Evolutionary conservation across 1,139 yeast species (phyloP).

Genomic region (Sugiyamaella sp.): DNA sequence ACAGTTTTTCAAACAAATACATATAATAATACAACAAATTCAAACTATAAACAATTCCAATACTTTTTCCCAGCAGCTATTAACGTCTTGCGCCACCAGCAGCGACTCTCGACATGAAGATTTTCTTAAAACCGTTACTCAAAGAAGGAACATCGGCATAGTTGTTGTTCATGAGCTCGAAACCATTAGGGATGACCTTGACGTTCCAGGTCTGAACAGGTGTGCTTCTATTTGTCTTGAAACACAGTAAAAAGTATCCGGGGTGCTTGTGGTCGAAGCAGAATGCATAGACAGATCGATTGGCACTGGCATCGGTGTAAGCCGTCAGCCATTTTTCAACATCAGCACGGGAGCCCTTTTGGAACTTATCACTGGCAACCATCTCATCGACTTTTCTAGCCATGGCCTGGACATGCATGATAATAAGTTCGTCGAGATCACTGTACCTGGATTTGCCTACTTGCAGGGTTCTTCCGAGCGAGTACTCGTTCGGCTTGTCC

Average conservation of each 20-base stretch:
- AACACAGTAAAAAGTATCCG: constrained; percentile 85
- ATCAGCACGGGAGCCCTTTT: constrained; percentile 76
- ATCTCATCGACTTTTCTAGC: constrained; percentile 84
- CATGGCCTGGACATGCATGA: constrained; percentile 83
- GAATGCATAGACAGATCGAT: constrained; percentile 87
- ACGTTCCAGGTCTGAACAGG: constrained; percentile 88
- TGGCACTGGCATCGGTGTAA: constrained; percentile 88
- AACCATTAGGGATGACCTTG: constrained; percentile 84
- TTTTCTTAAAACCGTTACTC: constrained; percentile 89
- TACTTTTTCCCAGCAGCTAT: constrained; percentile 46
- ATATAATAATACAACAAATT: constrained; percentile 8
- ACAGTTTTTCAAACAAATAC: neutral
- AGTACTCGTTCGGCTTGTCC: constrained; percentile 62
- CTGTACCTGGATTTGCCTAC: constrained; percentile 72
- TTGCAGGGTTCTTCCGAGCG: constrained; percentile 61
- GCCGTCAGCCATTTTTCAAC: constrained; percentile 87
- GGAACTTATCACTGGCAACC: constrained; percentile 85
- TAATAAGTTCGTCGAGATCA: constrained; percentile 92
- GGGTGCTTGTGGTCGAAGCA: constrained; percentile 90
- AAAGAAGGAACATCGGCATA: constrained; percentile 86
- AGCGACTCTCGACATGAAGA: constrained; percentile 31
- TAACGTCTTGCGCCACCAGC: constrained; percentile 14
- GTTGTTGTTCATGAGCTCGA: constrained; percentile 71
- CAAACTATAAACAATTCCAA: constrained; percentile 4
- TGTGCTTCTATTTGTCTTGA: constrained; percentile 74